Base-by-base conservation (phyloP, 2,329 filamentous ascomycete genomes). In the Penicillium sp. region DNA sequence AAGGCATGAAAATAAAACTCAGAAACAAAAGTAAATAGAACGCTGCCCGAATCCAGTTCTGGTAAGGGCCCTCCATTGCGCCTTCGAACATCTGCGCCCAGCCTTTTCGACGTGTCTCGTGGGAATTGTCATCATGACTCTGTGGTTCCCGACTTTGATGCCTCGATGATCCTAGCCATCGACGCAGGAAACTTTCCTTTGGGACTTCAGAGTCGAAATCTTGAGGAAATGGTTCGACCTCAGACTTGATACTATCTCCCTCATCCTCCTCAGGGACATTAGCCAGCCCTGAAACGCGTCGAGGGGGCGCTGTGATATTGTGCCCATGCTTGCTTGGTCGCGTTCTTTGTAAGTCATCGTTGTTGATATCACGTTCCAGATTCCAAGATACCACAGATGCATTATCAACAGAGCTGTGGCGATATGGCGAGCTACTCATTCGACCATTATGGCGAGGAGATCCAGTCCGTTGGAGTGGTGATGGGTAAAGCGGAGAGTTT, bases 231-330 rank as follows among this genome's bases (percentile, higher is more conserved):
- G 38, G 11, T 10, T 32, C 30, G 19, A 30, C 35, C 4, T 54
- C 46, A 9, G 50, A 35, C 18, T 47, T 30, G 32, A 42, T 8
- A 47, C 55, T 36, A 8, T 47, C 30, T 34, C 64, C 67, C 10
- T 67, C 66, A 5, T 70, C 67, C 48, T 73, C 67, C 18, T 68
- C 61, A 11, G 64, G 60, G 30, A 59, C 51, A 36, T 68, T 68
- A 13, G 66, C 62, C n/a, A 70, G 54, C 0, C 69, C 69, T 2
- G 68, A 71, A 36, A 69, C 58, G 3, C 72, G 69, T 44, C 70
- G 69, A 41, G 72, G 72, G 0, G 71, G 71, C 7, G 67, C 67
- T 10, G 66, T 69, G 19, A 74, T 73, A 38, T 70, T 73, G 42
- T 59, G 62, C 1, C 70, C 69, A 23, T 63, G 63, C 39, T 56